These are phyloP conservation scores for Fusarium gaditjirri DNA, from an alignment of 2,329 filamentous ascomycete species.

Conservation along the genomic window DNA sequence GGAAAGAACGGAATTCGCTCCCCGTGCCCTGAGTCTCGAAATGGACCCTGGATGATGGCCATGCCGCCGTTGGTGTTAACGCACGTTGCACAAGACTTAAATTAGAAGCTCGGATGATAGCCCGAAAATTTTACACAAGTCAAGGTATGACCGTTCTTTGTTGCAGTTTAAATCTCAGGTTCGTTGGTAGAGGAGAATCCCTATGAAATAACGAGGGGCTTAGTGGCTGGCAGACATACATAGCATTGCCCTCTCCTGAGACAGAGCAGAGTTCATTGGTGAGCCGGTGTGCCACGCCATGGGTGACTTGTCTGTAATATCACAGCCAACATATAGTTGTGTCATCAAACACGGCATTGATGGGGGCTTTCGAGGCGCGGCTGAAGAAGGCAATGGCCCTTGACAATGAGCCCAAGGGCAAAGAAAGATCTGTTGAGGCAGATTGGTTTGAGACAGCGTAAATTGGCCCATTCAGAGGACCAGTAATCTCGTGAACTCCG, in stretches of 20 bases:
- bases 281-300: conserved; percentile 10
- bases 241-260: conserved; percentile 21
- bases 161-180: background rate
- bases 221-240: background rate
- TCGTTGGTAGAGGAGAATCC: background rate
- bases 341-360: conserved; percentile 20
- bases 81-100: background rate
- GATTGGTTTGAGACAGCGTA: background rate
- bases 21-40: background rate
- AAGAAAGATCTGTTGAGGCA: conserved; percentile 1
- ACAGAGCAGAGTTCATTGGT: conserved; percentile 18
- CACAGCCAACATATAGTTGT: conserved; percentile 12
- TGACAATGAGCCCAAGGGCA: conserved; percentile 7
- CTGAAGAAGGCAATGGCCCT: conserved; percentile 14
- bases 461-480: conserved; percentile 35
- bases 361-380: conserved; percentile 31
- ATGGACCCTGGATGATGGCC: conserved; percentile 8
- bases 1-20: background rate
- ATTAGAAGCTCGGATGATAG: conserved; percentile 21
- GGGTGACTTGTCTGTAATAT: conserved; percentile 22
- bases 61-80: background rate
- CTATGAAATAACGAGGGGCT: background rate
- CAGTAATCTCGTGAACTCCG: conserved; percentile 23
- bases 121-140: background rate
- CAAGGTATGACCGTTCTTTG: background rate